Percentiles rank a stretch among this genome's conserved stretches.
Conservation (phyloP, 306 rosid species). For the Cucumis cinereus region DNA sequence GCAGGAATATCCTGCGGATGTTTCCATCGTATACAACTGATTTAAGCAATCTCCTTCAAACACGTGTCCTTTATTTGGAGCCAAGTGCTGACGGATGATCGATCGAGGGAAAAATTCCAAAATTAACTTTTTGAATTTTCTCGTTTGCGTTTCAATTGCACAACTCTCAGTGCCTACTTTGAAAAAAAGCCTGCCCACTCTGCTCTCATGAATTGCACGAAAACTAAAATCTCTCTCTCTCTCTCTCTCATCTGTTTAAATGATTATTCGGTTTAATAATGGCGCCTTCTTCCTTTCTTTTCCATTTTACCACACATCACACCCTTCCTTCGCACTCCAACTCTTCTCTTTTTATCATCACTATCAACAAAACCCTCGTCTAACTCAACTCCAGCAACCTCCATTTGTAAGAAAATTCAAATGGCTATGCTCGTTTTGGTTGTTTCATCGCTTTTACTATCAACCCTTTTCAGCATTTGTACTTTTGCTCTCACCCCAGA, state of each 20-base stretch:
- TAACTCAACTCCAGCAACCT: background rate
- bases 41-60: background rate
- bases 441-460: constrained; percentile 21
- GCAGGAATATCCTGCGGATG: background rate
- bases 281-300: background rate
- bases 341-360: constrained; percentile 1
- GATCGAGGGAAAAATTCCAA: background rate
- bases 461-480: constrained; percentile 18
- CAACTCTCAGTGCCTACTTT: constrained; percentile 8
- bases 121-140: constrained; percentile 2
- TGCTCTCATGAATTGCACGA: constrained; percentile 7
- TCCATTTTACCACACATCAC: background rate
- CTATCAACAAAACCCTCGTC: constrained; percentile 1
- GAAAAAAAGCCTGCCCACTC: constrained; percentile 9
- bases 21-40: background rate
- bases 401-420: constrained; percentile 12
- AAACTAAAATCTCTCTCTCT: background rate
- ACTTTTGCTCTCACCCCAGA: constrained; percentile 62
- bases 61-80: background rate
- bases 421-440: constrained; percentile 25
- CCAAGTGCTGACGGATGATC: background rate
- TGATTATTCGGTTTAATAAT: constrained; percentile 7
- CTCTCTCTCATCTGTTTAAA: constrained; percentile 3
- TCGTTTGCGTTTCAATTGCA: constrained; percentile 6
- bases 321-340: background rate